Percentiles rank a stretch among this genome's conserved stretches.
Conservation (phyloP, 805 yeast genomes). For the Kuraishia borneana region DNA sequence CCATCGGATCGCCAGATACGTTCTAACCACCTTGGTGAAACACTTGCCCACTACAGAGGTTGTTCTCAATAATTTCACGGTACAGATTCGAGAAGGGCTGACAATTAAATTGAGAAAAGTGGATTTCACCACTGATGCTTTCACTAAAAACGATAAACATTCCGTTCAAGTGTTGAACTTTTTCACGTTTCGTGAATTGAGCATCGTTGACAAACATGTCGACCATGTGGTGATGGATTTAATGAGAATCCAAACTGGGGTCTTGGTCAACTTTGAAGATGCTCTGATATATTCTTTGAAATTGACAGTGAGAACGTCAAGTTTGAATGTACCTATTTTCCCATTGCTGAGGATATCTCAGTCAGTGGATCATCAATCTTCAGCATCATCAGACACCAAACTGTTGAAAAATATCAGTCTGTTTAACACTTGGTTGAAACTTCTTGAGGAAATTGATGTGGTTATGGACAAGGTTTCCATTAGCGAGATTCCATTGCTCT, state of each 20-base stretch:
- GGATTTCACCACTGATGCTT: not conserved
- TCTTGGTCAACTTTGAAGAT: not conserved
- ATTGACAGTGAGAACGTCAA: not conserved
- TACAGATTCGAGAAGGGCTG: not conserved
- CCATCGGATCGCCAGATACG: not conserved
- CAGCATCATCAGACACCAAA: no score
- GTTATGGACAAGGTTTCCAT: conserved; percentile 12
- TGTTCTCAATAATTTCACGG: not conserved
- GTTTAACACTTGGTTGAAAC: conserved; percentile 3
- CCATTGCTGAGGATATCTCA: not conserved
- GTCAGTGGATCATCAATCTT: no score
- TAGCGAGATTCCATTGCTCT: conserved; percentile 14
- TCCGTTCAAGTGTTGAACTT: not conserved
- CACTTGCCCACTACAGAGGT: not conserved
- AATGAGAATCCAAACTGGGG: not conserved
- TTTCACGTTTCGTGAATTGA: not conserved
- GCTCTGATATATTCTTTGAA: not conserved
- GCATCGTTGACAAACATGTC: not conserved
- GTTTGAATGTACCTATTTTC: not conserved
- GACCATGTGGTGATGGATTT: not conserved
- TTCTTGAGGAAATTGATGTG: conserved; percentile 12
- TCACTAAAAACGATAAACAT: not conserved
- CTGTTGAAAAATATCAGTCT: no score
- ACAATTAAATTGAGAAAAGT: not conserved
- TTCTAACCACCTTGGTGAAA: not conserved